These are phyloP conservation scores for Colletotrichum sp. DNA, from an alignment of 2,329 filamentous ascomycete genomes.

Conservation along the genomic window DNA sequence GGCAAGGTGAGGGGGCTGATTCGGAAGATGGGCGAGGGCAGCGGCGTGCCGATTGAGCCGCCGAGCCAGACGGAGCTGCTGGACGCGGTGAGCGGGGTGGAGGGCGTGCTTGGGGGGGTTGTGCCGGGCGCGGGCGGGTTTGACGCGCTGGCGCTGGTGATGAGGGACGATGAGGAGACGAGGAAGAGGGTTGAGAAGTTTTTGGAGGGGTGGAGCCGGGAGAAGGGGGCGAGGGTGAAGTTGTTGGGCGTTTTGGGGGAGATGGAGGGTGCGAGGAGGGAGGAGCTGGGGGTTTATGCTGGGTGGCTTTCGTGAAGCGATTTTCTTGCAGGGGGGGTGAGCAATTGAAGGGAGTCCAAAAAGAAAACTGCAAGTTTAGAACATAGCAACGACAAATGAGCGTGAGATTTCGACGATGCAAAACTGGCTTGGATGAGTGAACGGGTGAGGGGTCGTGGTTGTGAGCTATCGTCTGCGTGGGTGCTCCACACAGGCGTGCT, in stretches of 20 bases:
- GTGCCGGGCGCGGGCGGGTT: conserved; percentile 94
- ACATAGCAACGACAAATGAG: not conserved
- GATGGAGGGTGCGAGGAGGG: conserved; percentile 66
- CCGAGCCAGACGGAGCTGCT: conserved; percentile 82
- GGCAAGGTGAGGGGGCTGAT: conserved; percentile 65
- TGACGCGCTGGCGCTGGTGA: conserved; percentile 84
- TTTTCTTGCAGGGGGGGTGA: not conserved
- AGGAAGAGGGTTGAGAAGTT: conserved; percentile 64
- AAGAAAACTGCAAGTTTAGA: not conserved
- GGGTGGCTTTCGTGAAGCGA: conserved; percentile 42
- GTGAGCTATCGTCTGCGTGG: not conserved
- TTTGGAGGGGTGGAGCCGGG: conserved; percentile 67
- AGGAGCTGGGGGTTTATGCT: conserved; percentile 48
- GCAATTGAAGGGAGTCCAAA: not conserved
- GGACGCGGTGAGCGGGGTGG: conserved; percentile 73
- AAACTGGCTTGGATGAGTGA: not conserved
- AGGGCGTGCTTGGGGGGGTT: conserved; percentile 87
- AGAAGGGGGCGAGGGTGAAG: conserved; percentile 67
- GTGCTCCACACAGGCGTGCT: accelerated
- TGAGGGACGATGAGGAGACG: conserved; percentile 74
- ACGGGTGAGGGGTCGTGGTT: not conserved
- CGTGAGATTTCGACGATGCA: not conserved
- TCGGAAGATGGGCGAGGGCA: conserved; percentile 75
- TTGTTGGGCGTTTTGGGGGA: conserved; percentile 75
- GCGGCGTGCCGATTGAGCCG: conserved; percentile 88